Base-by-base conservation (phyloP, 331 rosid species). In the Malus hybrid region DNA sequence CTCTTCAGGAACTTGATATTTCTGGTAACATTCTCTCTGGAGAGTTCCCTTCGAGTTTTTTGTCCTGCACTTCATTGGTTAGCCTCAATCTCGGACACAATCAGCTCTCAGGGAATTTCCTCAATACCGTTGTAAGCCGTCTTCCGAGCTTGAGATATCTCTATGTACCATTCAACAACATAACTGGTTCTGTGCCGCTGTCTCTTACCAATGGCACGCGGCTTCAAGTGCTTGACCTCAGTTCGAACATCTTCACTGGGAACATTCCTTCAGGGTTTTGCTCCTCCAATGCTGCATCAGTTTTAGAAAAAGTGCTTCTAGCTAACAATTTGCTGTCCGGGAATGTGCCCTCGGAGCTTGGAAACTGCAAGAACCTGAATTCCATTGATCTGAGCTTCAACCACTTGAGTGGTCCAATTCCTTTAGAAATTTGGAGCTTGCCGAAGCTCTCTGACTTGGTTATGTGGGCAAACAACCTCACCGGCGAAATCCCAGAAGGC, bases 381-480 rank as follows among this genome's bases (percentile, higher is more conserved):
- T 75, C 86, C 3, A 63, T 92, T 32, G 97, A 90, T 83, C 82
- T 92, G 7, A 90, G 96, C 75, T 86, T 88, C 65, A 92, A 92
- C 73, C 81, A 33, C 30, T 79, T 92, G 78, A 82, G 24, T 48
- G 97, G 96, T 19, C 42, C 83, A 10, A 81, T 89, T 72, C 97
- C 93, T n/a, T 33, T 8, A 10, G 89, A 80, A 44, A 30, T 92
- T 76, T 88, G 88, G 89, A 67, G 55, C 18, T 76, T 92, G 72
- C 89, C 90, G 26, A 79, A 74, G 73, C 87, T 88, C 20, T 68
- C 82, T 7, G 86, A 88, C 76, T 74, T 92, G 81, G 79, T 82
- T 63, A 86, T 92, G 89, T 88, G 93, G 93, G 93, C 93, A 6
- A 92, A 88, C 36, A 80, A 78, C 19, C 88, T 92, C 55, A 78